Evolutionary conservation across 2,329 filamentous ascomycete species (phyloP).

Genomic region (Fusarium compactum): DNA sequence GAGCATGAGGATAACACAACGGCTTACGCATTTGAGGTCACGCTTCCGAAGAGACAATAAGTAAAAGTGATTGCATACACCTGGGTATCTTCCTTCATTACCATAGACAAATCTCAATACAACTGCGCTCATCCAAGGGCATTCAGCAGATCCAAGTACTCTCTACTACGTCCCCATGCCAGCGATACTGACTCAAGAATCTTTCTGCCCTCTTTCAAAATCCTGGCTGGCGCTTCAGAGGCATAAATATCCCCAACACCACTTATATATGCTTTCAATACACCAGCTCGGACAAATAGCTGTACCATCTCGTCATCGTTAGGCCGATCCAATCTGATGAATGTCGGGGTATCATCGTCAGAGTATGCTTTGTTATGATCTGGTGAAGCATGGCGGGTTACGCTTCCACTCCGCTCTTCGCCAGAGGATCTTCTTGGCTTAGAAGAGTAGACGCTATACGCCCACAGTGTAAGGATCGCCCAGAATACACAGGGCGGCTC

Average conservation of each 20-base stretch:
- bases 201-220: slow-evolving; percentile 41
- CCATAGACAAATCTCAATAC: not conserved
- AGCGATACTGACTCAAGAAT: slow-evolving; percentile 28
- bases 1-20: slow-evolving; percentile 2
- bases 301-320: slow-evolving; percentile 70
- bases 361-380: not conserved
- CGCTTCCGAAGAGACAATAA: not conserved
- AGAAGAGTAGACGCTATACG: slow-evolving; percentile 49
- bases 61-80: no score
- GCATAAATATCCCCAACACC: slow-evolving; percentile 64
- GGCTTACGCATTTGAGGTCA: slow-evolving; percentile 14
- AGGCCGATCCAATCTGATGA: slow-evolving; percentile 66
- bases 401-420: slow-evolving; percentile 8
- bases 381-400: slow-evolving; percentile 3
- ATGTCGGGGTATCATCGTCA: slow-evolving; percentile 47
- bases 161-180: slow-evolving; percentile 35
- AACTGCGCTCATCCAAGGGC: not conserved
- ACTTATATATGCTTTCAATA: slow-evolving; percentile 63
- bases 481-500: slow-evolving; percentile 55
- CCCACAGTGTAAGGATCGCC: slow-evolving; percentile 56
- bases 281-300: slow-evolving; percentile 63
- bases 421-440: not conserved
- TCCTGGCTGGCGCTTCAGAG: slow-evolving; percentile 26
- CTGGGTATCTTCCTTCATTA: not conserved
- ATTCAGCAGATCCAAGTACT: slow-evolving; percentile 9